Evolutionary conservation across 2,329 filamentous ascomycete species (phyloP).

Genomic region (Cladosporium sp.): DNA sequence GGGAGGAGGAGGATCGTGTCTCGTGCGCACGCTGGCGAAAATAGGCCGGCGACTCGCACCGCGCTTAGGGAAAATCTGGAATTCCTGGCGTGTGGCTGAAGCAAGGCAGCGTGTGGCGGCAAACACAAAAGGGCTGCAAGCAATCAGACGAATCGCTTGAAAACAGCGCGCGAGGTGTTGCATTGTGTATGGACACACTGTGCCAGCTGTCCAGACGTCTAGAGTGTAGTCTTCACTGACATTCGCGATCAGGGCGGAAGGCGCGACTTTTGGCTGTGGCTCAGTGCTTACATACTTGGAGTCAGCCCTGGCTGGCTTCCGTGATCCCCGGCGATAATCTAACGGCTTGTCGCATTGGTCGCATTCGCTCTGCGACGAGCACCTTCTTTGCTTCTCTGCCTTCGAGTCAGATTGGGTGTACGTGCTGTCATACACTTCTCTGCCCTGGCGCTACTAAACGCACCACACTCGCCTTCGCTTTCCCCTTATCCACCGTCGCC

Average conservation of each 20-base stretch:
- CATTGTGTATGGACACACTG: not conserved
- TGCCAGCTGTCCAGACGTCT: not conserved
- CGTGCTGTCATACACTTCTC: constrained; percentile 8
- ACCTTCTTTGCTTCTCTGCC: not conserved
- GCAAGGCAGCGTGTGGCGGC: not conserved
- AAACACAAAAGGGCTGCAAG: not conserved
- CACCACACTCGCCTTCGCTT: not conserved
- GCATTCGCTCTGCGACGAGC: constrained; percentile 5
- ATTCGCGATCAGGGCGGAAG: not conserved
- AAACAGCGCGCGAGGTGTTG: not conserved
- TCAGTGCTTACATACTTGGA: not conserved
- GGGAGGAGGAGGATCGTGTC: constrained; percentile 7
- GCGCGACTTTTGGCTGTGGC: not conserved
- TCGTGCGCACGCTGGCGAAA: not conserved
- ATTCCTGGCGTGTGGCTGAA: constrained; percentile 2
- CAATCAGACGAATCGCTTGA: not conserved
- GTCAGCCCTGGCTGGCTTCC: not conserved
- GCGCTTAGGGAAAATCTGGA: constrained; percentile 3
- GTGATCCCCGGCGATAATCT: constrained; percentile 2
- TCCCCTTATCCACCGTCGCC: constrained; percentile 6
- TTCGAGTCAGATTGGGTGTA: constrained; percentile 4
- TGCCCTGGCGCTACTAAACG: not conserved
- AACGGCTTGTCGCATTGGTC: constrained; percentile 7
- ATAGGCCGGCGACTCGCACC: constrained; percentile 3
- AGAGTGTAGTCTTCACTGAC: not conserved